Conservation (phyloP, 2,329 filamentous ascomycete genomes). For the Pestalotiopsis sp. region DNA sequence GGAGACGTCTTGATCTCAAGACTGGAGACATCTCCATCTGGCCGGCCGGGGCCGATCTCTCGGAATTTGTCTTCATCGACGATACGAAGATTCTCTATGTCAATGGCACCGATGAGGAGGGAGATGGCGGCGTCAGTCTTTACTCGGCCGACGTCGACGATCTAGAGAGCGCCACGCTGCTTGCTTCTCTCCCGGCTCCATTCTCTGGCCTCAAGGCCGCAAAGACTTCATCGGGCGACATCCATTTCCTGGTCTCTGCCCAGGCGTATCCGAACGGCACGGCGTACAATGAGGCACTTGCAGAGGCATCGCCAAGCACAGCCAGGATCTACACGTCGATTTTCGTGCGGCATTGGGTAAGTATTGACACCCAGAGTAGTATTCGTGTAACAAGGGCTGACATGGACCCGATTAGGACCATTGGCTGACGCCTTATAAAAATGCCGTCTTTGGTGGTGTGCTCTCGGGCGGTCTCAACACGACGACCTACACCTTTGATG, state of each 20-base stretch:
- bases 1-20: slow-evolving; percentile 57
- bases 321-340: slow-evolving; percentile 57
- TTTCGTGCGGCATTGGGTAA: slow-evolving; percentile 58
- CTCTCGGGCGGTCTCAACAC: slow-evolving; percentile 32
- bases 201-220: slow-evolving; percentile 38
- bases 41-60: slow-evolving; percentile 52
- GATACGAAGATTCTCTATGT: slow-evolving; percentile 50
- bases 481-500: slow-evolving; percentile 26
- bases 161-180: slow-evolving; percentile 28
- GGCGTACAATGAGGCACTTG: slow-evolving; percentile 53
- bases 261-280: slow-evolving; percentile 58
- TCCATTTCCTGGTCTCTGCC: slow-evolving; percentile 45
- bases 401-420: slow-evolving; percentile 35
- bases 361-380: slow-evolving; percentile 8
- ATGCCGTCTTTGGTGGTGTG: slow-evolving; percentile 61
- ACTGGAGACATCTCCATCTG: slow-evolving; percentile 53
- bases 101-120: slow-evolving; percentile 46
- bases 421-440: slow-evolving; percentile 54
- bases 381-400: not conserved
- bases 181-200: slow-evolving; percentile 36
- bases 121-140: slow-evolving; percentile 38
- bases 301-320: slow-evolving; percentile 44
- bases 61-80: slow-evolving; percentile 58
- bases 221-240: slow-evolving; percentile 29
- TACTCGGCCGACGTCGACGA: slow-evolving; percentile 35